phyloP scores from a whole-genome alignment of 345 rosid genomes.

The Dovyalis caffra region DNA sequence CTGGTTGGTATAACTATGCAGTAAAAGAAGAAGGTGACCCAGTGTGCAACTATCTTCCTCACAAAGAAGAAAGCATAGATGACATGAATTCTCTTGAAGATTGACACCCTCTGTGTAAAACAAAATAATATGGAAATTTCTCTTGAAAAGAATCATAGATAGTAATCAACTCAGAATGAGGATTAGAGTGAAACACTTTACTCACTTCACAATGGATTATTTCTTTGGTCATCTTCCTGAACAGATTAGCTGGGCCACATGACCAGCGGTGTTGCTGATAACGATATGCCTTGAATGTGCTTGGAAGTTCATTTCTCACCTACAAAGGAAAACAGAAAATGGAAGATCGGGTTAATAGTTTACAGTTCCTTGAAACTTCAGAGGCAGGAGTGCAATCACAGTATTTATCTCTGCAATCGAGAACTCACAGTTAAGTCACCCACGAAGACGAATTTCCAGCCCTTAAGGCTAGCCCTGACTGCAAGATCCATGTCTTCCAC shows the following conservation, averaged over 20 bases:
- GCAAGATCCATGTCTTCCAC: slow-evolving; percentile 71
- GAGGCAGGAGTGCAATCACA: neutral
- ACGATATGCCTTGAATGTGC: slow-evolving; percentile 50
- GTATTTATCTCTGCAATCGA: neutral
- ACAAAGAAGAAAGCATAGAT: slow-evolving; percentile 49
- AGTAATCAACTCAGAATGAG: slow-evolving; percentile 13
- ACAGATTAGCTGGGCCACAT: slow-evolving; percentile 60
- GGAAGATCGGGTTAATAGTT: neutral
- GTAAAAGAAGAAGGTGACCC: slow-evolving; percentile 52
- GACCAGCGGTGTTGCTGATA: slow-evolving; percentile 59
- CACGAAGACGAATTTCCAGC: slow-evolving; percentile 51
- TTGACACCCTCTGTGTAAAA: slow-evolving; percentile 47
- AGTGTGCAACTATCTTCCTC: slow-evolving; percentile 48
- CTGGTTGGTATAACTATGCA: slow-evolving; percentile 50
- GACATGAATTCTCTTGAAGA: slow-evolving; percentile 50
- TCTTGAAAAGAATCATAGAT: neutral
- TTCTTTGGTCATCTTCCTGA: slow-evolving; percentile 53
- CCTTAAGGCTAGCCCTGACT: slow-evolving; percentile 52
- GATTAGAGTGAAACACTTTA: no score
- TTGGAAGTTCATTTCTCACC: slow-evolving; percentile 59
- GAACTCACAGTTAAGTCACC: slow-evolving; percentile 39
- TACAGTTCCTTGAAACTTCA: neutral
- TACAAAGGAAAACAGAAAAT: slow-evolving; percentile 6
- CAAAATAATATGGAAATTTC: no score
- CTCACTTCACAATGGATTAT: slow-evolving; percentile 43